phyloP scores from a whole-genome alignment of 176 grass and related monocot genomes.

The Oryza longistaminata region DNA sequence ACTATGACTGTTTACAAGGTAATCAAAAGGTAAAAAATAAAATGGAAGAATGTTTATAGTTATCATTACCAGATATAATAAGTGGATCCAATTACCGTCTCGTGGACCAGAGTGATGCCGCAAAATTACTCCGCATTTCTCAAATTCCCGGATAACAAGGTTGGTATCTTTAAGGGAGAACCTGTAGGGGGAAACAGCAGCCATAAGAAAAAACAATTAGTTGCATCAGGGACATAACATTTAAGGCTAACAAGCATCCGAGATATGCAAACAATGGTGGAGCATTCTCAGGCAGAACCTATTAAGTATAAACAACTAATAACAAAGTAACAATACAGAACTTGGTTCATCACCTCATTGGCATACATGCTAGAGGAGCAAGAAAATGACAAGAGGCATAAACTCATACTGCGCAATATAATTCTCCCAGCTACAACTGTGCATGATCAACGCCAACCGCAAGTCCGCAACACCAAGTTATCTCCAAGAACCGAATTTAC shows the following conservation, averaged over 20 bases:
- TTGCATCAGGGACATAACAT: not conserved
- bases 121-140: slow-evolving; percentile 91
- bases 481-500: too few species aligned
- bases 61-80: slow-evolving; percentile 82
- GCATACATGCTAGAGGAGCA: not conserved
- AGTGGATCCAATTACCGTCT: slow-evolving; percentile 90
- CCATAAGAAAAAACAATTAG: slow-evolving; percentile 29
- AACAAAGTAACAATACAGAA: not conserved
- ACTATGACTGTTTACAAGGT: not conserved
- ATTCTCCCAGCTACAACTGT: not conserved
- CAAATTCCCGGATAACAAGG: slow-evolving; percentile 74
- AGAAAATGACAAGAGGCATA: not conserved
- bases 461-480: not conserved
- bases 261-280: not conserved
- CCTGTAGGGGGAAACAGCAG: slow-evolving; percentile 30
- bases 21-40: slow-evolving; percentile 1
- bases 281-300: not conserved
- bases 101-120: slow-evolving; percentile 72
- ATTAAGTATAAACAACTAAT: not conserved
- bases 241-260: not conserved
- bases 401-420: not conserved
- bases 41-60: not conserved
- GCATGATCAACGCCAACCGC: not conserved
- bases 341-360: not conserved
- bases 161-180: slow-evolving; percentile 75